A percentile compares a stretch with the other conserved stretches of the same genome.
Evolutionary conservation across 306 rosid species (phyloP).

Genomic region (Betula pendula): DNA sequence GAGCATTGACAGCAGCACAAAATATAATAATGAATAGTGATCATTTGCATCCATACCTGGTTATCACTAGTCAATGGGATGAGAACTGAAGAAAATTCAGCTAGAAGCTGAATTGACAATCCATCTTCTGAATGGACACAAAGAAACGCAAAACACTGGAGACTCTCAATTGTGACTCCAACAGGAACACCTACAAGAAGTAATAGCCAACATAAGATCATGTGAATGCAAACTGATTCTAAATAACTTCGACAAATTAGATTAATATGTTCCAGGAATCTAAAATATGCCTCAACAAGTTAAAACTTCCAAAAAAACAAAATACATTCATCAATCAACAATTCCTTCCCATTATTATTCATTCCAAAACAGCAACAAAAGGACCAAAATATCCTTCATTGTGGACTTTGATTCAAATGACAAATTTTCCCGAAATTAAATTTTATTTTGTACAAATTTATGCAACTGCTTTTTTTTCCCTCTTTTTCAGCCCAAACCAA

Average conservation of each 20-base stretch:
- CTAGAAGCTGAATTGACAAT: conserved; percentile 58
- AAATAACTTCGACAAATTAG: background rate
- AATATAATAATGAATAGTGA: background rate
- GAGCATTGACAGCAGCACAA: background rate
- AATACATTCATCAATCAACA: background rate
- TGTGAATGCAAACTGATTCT: conserved; percentile 6
- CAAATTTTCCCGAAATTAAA: background rate
- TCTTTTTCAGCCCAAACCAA: background rate
- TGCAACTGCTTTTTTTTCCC: too few relatives aligned
- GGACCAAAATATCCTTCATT: background rate
- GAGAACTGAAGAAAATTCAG: conserved; percentile 78
- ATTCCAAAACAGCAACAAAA: background rate
- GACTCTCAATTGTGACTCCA: conserved; percentile 85
- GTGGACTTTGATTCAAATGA: background rate
- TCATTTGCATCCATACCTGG: conserved; percentile 49
- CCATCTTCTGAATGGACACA: conserved; percentile 59
- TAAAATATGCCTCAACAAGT: background rate
- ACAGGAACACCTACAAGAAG: conserved; percentile 62
- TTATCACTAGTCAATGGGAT: conserved; percentile 69
- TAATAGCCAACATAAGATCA: conserved; percentile 26
- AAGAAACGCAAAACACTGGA: conserved; percentile 64
- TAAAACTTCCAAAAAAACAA: background rate
- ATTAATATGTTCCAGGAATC: conserved; percentile 2
- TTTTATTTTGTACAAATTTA: background rate
- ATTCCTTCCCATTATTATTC: too few relatives aligned